These are phyloP conservation scores for Scutellaria minor DNA, from an alignment of 257 asterid genomes.

Conservation along the genomic window DNA sequence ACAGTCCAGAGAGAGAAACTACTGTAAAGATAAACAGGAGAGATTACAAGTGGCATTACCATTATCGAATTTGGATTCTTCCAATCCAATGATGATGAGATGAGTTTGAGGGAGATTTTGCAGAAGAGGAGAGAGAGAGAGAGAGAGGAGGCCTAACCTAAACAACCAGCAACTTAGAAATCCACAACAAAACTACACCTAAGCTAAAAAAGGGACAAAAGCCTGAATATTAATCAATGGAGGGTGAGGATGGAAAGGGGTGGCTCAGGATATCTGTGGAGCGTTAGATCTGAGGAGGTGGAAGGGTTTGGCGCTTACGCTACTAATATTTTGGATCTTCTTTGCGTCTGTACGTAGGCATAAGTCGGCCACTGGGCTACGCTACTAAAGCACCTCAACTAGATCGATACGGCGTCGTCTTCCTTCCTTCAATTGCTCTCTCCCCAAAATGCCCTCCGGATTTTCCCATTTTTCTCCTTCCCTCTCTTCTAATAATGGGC, in stretches of 20 bases:
- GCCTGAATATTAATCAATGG: conserved; percentile 33
- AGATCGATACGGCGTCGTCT: conserved; percentile 49
- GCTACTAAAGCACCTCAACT: conserved; percentile 40
- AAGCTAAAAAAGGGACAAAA: conserved; percentile 45
- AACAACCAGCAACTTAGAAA: conserved; percentile 84
- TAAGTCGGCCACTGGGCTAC: conserved; percentile 64
- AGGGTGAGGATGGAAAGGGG: conserved; percentile 46
- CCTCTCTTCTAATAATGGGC: conserved; percentile 30
- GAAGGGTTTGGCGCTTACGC: conserved; percentile 77
- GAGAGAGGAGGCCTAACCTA: conserved; percentile 61
- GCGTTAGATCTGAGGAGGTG: conserved; percentile 56
- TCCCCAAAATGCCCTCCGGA: conserved; percentile 34
- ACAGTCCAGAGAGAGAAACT: conserved; percentile 11
- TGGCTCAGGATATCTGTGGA: conserved; percentile 43
- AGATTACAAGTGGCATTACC: conserved; percentile 38
- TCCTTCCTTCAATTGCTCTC: background rate
- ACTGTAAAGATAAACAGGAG: background rate
- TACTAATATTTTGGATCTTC: conserved; percentile 59
- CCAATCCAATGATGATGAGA: conserved; percentile 47
- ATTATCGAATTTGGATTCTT: conserved; percentile 40
- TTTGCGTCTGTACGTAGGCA: conserved; percentile 76
- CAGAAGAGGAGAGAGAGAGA: conserved; percentile 33
- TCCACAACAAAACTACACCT: conserved; percentile 59
- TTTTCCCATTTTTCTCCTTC: conserved; percentile 35
- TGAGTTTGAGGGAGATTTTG: conserved; percentile 18